These are phyloP conservation scores for Phialemoniopsis sp. DNA, from an alignment of 2,329 filamentous ascomycete genomes.

Conservation along the genomic window DNA sequence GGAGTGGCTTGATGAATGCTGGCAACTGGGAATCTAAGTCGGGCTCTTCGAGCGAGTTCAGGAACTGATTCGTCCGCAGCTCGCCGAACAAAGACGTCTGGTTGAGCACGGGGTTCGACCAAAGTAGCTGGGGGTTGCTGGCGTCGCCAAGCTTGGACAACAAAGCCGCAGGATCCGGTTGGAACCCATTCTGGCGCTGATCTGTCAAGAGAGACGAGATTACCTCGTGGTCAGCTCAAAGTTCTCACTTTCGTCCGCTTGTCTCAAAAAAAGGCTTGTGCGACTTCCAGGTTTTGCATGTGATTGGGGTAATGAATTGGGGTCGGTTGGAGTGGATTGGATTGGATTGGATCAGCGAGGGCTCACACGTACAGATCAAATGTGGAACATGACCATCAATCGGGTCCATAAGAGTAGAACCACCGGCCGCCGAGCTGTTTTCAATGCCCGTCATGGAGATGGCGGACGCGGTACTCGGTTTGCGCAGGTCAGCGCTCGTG, in stretches of 20 bases:
- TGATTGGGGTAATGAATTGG: slow-evolving; percentile 9
- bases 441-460: slow-evolving; percentile 13
- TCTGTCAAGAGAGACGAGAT: slow-evolving; percentile 9
- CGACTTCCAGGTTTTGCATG: slow-evolving; percentile 10
- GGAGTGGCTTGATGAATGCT: slow-evolving; percentile 74
- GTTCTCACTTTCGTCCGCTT: background rate
- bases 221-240: slow-evolving; percentile 8
- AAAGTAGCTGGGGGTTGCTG: slow-evolving; percentile 23
- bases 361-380: slow-evolving; percentile 33
- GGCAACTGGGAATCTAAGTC: slow-evolving; percentile 49
- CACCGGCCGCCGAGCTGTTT: slow-evolving; percentile 2
- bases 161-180: slow-evolving; percentile 8
- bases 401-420: slow-evolving; percentile 8
- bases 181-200: slow-evolving; percentile 8
- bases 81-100: slow-evolving; percentile 28
- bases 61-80: slow-evolving; percentile 34
- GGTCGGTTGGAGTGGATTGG: background rate
- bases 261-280: background rate
- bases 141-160: slow-evolving; percentile 21
- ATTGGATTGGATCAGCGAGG: slow-evolving; percentile 1
- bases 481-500: slow-evolving; percentile 30
- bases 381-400: slow-evolving; percentile 40
- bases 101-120: slow-evolving; percentile 20
- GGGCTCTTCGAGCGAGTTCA: slow-evolving; percentile 42
- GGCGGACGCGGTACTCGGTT: slow-evolving; percentile 25